phyloP scores from a whole-genome alignment of 2,329 filamentous ascomycete species.

The Fusarium abutilonis region DNA sequence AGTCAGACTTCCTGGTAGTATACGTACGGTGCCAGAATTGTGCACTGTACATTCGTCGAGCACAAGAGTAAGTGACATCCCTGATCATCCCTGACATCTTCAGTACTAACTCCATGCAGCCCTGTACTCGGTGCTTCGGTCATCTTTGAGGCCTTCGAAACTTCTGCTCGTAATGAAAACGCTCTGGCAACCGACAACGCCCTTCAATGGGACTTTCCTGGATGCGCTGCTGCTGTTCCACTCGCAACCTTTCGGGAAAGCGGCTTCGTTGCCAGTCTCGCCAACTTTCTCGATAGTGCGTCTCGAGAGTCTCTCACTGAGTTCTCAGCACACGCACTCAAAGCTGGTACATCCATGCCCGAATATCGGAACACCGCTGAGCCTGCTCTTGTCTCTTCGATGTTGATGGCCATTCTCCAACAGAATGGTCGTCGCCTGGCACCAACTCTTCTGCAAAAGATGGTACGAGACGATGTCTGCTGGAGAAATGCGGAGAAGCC shows the following conservation, averaged over 20 bases:
- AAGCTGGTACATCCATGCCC: slow-evolving; percentile 59
- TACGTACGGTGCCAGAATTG: slow-evolving; percentile 47
- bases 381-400: slow-evolving; percentile 67
- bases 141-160: slow-evolving; percentile 68
- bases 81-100: not conserved
- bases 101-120: slow-evolving; percentile 25
- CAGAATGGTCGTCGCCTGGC: slow-evolving; percentile 58
- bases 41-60: slow-evolving; percentile 45
- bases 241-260: slow-evolving; percentile 38
- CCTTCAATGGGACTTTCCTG: slow-evolving; percentile 69
- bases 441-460: slow-evolving; percentile 61
- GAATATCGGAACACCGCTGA: slow-evolving; percentile 68
- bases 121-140: slow-evolving; percentile 38
- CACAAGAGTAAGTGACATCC: slow-evolving; percentile 40
- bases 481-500: slow-evolving; percentile 61
- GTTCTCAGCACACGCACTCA: slow-evolving; percentile 63
- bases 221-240: slow-evolving; percentile 59
- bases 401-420: slow-evolving; percentile 70
- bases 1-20: slow-evolving; percentile 34
- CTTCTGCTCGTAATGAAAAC: slow-evolving; percentile 61
- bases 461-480: slow-evolving; percentile 68
- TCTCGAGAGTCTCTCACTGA: slow-evolving; percentile 62
- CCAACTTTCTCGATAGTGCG: slow-evolving; percentile 65
- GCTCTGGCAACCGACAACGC: slow-evolving; percentile 63
- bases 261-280: slow-evolving; percentile 51